A percentile compares a stretch with the other conserved stretches of the same genome.
Conservation (phyloP, 139 green algal genomes). For the Chlamydomonas sphaeroides region DNA sequence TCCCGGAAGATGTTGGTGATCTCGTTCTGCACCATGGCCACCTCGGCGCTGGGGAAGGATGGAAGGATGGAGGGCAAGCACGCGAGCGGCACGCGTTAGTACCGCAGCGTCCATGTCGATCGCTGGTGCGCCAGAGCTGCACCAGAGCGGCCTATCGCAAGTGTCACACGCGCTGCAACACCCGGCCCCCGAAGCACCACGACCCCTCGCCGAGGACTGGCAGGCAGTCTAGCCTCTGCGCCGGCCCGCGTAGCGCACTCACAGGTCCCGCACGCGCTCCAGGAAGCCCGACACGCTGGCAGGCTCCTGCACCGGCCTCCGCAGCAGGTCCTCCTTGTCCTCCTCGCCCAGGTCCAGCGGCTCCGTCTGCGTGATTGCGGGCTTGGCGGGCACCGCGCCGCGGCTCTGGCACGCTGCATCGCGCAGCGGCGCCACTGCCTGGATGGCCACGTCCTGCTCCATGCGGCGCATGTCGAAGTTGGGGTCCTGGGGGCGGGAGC, state of each 20-base stretch:
- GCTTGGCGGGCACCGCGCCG: conserved; percentile 13
- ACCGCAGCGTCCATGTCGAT: no score
- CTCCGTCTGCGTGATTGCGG: conserved; percentile 56
- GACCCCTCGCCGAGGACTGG: no score
- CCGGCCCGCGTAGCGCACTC: no score
- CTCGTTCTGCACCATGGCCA: conserved; percentile 81
- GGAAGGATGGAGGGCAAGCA: no score
- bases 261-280: conserved; percentile 50
- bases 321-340: conserved; percentile 45
- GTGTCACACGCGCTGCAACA: no score
- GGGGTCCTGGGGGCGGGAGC: conserved; percentile 75
- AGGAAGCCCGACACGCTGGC: conserved; percentile 58
- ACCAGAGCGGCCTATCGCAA: no score
- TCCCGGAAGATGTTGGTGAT: conserved; percentile 80
- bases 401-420: conserved; percentile 18
- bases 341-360: conserved; percentile 50
- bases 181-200: no score
- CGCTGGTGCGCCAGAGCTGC: no score
- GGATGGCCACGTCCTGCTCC: conserved; percentile 66
- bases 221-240: no score
- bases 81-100: no score
- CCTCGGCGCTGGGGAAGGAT: conserved; percentile 39
- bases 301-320: background rate
- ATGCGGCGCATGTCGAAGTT: conserved; percentile 74
- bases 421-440: conserved; percentile 55